These are phyloP conservation scores for Dactylellina sp. DNA, from an alignment of 2,329 filamentous ascomycete species.

Conservation along the genomic window DNA sequence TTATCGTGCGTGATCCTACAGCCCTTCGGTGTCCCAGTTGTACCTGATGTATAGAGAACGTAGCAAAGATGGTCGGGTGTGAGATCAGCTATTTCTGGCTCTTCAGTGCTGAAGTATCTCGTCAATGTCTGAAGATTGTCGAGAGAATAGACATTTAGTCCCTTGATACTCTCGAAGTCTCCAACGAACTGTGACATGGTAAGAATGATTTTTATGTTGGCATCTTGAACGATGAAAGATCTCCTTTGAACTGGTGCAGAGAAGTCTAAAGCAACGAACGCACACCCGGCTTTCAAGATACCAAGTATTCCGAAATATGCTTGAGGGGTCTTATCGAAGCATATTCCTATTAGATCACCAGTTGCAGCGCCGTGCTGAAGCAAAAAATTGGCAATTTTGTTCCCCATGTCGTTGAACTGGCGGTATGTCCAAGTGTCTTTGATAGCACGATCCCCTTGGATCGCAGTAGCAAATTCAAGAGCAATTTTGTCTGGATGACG, in stretches of 20 bases:
- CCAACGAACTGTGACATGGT: conserved; percentile 67
- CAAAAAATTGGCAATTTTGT: conserved; percentile 73
- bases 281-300: conserved; percentile 82
- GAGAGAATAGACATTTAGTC: conserved; percentile 66
- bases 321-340: conserved; percentile 86
- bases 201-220: conserved; percentile 73
- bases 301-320: conserved; percentile 85
- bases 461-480: conserved; percentile 77
- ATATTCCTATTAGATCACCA: conserved; percentile 77
- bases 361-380: conserved; percentile 68
- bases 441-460: conserved; percentile 66
- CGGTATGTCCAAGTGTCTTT: conserved; percentile 77
- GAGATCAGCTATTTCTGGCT: conserved; percentile 59
- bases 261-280: conserved; percentile 83
- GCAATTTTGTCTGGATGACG: conserved; percentile 73
- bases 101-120: conserved; percentile 56
- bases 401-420: conserved; percentile 77
- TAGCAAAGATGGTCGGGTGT: conserved; percentile 75
- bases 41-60: conserved; percentile 83
- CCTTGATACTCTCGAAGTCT: conserved; percentile 62
- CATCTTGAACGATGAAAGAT: conserved; percentile 81
- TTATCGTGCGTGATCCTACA: conserved; percentile 91
- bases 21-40: conserved; percentile 86
- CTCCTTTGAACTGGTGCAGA: conserved; percentile 78
- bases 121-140: conserved; percentile 63